Percentiles rank a stretch among this genome's conserved stretches.
These are phyloP conservation scores for Kernera saxatilis DNA, from an alignment of 345 rosid genomes.

Conservation along the genomic window DNA sequence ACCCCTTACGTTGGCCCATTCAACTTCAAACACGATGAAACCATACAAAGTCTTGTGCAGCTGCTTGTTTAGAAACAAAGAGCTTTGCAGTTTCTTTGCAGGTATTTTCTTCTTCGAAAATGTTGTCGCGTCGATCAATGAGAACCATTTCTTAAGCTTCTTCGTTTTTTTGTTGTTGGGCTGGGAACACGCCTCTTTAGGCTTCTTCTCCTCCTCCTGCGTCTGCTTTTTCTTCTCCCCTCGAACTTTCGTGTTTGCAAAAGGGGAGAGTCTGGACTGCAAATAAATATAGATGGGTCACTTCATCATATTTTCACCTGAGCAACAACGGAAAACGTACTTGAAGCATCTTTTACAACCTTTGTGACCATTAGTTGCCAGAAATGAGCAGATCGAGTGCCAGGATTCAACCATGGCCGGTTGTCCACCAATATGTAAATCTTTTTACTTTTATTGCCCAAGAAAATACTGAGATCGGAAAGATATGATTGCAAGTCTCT, in stretches of 20 bases:
- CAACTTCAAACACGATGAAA: slow-evolving; percentile 86
- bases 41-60: slow-evolving; percentile 78
- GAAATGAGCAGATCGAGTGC: slow-evolving; percentile 62
- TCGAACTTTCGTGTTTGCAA: slow-evolving; percentile 77
- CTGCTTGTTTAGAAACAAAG: slow-evolving; percentile 56
- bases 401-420: slow-evolving; percentile 76
- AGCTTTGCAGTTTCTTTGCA: slow-evolving; percentile 59
- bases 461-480: slow-evolving; percentile 76
- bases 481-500: slow-evolving; percentile 98
- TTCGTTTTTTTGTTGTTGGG: slow-evolving; percentile 29
- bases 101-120: slow-evolving; percentile 60
- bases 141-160: slow-evolving; percentile 60
- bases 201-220: slow-evolving; percentile 38
- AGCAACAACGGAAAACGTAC: not conserved
- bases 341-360: slow-evolving; percentile 39
- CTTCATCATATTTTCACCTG: not conserved
- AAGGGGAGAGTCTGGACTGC: slow-evolving; percentile 97
- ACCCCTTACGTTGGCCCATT: slow-evolving; percentile 80
- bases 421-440: slow-evolving; percentile 89
- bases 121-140: slow-evolving; percentile 53
- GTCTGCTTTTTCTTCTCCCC: slow-evolving; percentile 38
- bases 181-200: slow-evolving; percentile 33
- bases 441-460: slow-evolving; percentile 74
- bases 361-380: slow-evolving; percentile 99
- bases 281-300: slow-evolving; percentile 25